Evolutionary conservation across 1,284 basidiomycete genomes (phyloP).

Genomic region (Trametes hirsuta): DNA sequence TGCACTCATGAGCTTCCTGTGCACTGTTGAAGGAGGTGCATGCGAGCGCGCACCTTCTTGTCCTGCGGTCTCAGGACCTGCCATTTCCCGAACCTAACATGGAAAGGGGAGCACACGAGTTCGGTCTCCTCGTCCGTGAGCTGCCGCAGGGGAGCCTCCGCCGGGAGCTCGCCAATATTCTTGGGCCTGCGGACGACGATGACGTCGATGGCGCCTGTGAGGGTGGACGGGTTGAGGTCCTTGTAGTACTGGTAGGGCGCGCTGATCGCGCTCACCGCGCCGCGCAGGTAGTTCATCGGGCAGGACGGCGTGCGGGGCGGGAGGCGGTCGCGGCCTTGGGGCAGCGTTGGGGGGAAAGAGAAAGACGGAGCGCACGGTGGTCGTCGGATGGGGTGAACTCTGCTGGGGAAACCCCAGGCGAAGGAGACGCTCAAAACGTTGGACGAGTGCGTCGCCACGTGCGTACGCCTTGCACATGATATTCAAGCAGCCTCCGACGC

Average conservation of each 20-base stretch:
- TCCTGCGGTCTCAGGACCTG: slow-evolving; percentile 94
- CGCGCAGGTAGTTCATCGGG: slow-evolving; percentile 80
- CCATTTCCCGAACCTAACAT: slow-evolving; percentile 98
- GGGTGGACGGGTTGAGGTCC: slow-evolving; percentile 88
- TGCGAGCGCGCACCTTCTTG: slow-evolving; percentile 71
- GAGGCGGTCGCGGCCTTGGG: not conserved
- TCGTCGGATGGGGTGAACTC: slow-evolving; percentile 21
- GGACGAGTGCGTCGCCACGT: slow-evolving; percentile 18
- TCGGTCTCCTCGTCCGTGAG: slow-evolving; percentile 63
- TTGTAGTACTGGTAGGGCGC: slow-evolving; percentile 86
- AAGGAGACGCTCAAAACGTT: slow-evolving; percentile 5
- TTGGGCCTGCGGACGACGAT: slow-evolving; percentile 83
- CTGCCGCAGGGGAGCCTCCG: slow-evolving; percentile 10
- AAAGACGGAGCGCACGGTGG: slow-evolving; percentile 8
- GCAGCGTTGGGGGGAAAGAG: slow-evolving; percentile 1
- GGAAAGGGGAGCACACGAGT: slow-evolving; percentile 94
- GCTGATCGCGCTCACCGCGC: slow-evolving; percentile 79
- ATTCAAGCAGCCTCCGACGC: not conserved
- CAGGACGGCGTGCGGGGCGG: slow-evolving; percentile 7
- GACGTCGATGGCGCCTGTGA: slow-evolving; percentile 97
- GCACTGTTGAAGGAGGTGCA: not conserved
- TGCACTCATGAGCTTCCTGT: not conserved
- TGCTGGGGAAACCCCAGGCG: slow-evolving; percentile 21
- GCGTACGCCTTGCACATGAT: slow-evolving; percentile 14
- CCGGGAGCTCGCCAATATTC: slow-evolving; percentile 20